These are phyloP conservation scores for Cryomyces minteri DNA, from an alignment of 495 filamentous ascomycete genomes.

Conservation along the genomic window DNA sequence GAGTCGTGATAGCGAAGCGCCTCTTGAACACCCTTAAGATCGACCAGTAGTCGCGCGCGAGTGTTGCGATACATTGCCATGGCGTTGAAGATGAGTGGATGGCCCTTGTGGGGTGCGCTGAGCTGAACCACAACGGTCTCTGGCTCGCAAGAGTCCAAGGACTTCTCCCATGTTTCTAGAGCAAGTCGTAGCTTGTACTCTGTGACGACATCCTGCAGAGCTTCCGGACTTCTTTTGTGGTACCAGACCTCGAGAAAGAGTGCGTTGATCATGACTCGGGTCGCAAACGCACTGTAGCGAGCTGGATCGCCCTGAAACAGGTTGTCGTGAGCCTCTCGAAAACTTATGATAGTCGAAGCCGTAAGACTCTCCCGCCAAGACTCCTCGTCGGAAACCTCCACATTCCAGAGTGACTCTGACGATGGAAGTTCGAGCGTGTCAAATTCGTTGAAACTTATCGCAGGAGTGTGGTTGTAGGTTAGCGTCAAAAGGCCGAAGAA, in stretches of 20 bases:
- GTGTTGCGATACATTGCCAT: conserved; percentile 96
- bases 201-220: conserved; percentile 87
- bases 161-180: conserved; percentile 95
- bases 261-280: conserved; percentile 96
- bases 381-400: conserved; percentile 60
- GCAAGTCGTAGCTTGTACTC: conserved; percentile 96
- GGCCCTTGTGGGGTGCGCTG: conserved; percentile 91
- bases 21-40: conserved; percentile 89
- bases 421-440: conserved; percentile 84
- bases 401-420: conserved; percentile 87
- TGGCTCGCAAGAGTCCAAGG: conserved; percentile 81
- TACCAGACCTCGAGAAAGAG: conserved; percentile 98
- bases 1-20: conserved; percentile 92
- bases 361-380: conserved; percentile 64
- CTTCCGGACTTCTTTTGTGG: conserved; percentile 92
- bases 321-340: conserved; percentile 83
- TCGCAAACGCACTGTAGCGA: conserved; percentile 92
- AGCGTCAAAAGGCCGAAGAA: conserved; percentile 94
- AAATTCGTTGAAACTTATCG: conserved; percentile 96
- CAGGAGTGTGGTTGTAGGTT: conserved; percentile 94
- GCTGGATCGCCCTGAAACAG: conserved; percentile 85
- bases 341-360: conserved; percentile 54
- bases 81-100: conserved; percentile 95
- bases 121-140: conserved; percentile 81
- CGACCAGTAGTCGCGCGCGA: conserved; percentile 79